phyloP scores from a whole-genome alignment of 2,329 filamentous ascomycete genomes.

The Colletotrichum eremochloae region DNA sequence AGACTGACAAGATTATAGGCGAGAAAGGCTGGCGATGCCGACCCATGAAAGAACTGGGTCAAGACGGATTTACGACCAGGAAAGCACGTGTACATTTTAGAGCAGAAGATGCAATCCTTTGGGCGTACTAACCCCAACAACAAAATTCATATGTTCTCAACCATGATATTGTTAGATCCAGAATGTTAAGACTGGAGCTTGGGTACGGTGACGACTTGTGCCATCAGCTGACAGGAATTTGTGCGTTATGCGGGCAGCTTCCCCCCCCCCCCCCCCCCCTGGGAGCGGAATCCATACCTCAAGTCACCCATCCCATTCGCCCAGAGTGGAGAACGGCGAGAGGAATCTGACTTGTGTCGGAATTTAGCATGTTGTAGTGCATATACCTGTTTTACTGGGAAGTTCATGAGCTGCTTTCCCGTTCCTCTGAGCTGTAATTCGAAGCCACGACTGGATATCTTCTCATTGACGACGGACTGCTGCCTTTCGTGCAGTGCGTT shows the following conservation, averaged over 20 bases:
- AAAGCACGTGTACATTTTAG: slow-evolving; percentile 40
- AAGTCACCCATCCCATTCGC: not conserved
- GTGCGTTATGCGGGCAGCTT: not conserved
- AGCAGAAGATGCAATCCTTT: slow-evolving; percentile 40
- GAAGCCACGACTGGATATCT: not conserved
- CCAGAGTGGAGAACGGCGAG: not conserved
- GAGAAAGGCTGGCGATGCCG: slow-evolving; percentile 67
- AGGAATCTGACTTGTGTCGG: not conserved
- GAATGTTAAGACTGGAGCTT: not conserved
- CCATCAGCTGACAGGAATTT: not conserved
- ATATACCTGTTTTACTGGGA: not conserved
- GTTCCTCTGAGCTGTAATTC: not conserved
- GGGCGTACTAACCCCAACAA: slow-evolving; percentile 26
- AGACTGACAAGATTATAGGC: slow-evolving; percentile 55
- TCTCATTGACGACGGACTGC: not conserved
- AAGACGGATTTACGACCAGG: slow-evolving; percentile 20
- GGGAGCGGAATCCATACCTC: not conserved
- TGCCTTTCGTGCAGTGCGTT: not conserved
- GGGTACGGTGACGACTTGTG: too few relatives aligned
- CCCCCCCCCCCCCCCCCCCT: too few relatives aligned
- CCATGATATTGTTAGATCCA: not conserved
- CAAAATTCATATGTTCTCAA: slow-evolving; percentile 31
- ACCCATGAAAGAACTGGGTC: slow-evolving; percentile 56
- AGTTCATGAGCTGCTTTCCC: not conserved
- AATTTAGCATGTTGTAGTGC: not conserved